Evolutionary conservation across 305 asterid genomes (phyloP), one percentile per base, ranked within the genome.

Genomic region (Rubia occidens): DNA sequence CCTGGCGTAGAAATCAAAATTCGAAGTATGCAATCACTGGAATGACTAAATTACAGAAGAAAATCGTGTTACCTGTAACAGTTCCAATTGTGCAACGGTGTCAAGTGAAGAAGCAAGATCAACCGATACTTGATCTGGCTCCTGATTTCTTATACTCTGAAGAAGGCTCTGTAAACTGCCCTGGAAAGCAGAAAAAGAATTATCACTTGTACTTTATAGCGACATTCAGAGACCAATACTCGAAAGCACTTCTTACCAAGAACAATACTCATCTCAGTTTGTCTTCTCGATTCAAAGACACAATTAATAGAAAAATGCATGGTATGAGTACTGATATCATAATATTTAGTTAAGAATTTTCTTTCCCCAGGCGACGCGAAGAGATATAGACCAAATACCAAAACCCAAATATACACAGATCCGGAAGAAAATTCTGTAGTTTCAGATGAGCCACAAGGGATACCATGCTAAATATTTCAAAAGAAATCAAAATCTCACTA

Each of bases 41-140:
- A 62, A 53, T 64, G 39, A 67, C n/a, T 44, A 59, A 44, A 45
- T 20, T 55, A 49, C 45, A 8, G 44, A 64, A 51, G 45, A 39
- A 61, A 62, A 11, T 71, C 47, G 78, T 62, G 60, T 18, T 82
- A 93, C 98, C 97, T 93, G 97, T 67, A 93, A 82, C 86, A 93
- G 77, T 84, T 93, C 98, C 87, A 93, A 67, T 81, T 90, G 85
- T 42, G 95, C 95, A 75, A 90, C 82, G 63, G 83, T 85, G 77
- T 93, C 95, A 67, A 93, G 82, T 59, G 98, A 72, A 75, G 94
- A 86, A 29, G 95, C 90, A 77, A 93, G 95, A 70, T 85, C 86
- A 55, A 87, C 82, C 66, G 98, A 90, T 69, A 88, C 89, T 79
- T 81, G 86, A 80, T 93, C 97, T 26, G 90, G 79, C 75, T 93